phyloP scores from a whole-genome alignment of 495 filamentous ascomycete genomes.

The Penicillium steckii region DNA sequence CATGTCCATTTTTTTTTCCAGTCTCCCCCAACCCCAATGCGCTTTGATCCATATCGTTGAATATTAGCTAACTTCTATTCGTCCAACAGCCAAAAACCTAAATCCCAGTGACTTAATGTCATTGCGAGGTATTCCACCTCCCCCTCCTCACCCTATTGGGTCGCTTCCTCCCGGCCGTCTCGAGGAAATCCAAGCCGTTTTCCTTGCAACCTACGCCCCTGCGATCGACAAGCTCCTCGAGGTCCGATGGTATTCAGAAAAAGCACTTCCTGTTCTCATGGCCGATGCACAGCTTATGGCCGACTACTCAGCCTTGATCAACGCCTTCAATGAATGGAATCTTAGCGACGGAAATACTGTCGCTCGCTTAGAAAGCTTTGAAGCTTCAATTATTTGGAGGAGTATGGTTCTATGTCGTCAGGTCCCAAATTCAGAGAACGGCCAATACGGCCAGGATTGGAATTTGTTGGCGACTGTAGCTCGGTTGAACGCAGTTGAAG shows the following conservation, averaged over 20 bases:
- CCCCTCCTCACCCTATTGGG: slow-evolving; percentile 55
- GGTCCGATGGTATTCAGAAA: slow-evolving; percentile 73
- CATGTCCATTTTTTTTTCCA: neutral
- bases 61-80: slow-evolving; percentile 10
- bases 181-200: slow-evolving; percentile 72
- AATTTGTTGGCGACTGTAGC: slow-evolving; percentile 62
- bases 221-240: slow-evolving; percentile 81
- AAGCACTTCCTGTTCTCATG: slow-evolving; percentile 51
- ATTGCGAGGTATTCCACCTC: slow-evolving; percentile 61
- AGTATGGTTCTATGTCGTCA: slow-evolving; percentile 52
- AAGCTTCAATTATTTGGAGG: slow-evolving; percentile 71
- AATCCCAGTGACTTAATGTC: slow-evolving; percentile 75
- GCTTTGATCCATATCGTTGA: neutral
- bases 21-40: neutral
- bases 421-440: slow-evolving; percentile 37
- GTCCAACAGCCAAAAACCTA: slow-evolving; percentile 59
- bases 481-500: slow-evolving; percentile 72
- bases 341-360: slow-evolving; percentile 39
- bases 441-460: slow-evolving; percentile 39
- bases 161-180: slow-evolving; percentile 51
- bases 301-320: slow-evolving; percentile 61
- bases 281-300: slow-evolving; percentile 58
- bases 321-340: slow-evolving; percentile 45
- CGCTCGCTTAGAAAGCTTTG: slow-evolving; percentile 59
- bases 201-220: slow-evolving; percentile 70